Evolutionary conservation across 345 rosid genomes (phyloP).

Genomic region (Hypericum androsaemum): DNA sequence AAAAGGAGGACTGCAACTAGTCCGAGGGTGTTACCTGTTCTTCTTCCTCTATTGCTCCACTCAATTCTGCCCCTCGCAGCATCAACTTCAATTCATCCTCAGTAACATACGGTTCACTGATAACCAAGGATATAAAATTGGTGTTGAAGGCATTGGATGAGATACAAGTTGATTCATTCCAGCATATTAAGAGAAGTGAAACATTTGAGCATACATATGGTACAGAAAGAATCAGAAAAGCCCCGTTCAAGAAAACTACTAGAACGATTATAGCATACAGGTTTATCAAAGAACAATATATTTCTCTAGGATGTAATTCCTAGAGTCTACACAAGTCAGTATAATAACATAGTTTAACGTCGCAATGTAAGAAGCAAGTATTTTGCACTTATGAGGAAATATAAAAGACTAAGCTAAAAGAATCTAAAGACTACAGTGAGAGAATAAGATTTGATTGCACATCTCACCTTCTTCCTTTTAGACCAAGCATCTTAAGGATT

Average conservation of each 20-base stretch:
- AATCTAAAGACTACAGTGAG: background rate
- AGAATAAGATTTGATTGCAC: background rate
- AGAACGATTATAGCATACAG: too few species aligned
- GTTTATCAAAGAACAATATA: too few species aligned
- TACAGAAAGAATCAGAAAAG: constrained; percentile 1
- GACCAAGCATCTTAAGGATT: constrained; percentile 86
- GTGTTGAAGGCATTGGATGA: too few species aligned
- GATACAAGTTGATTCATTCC: too few species aligned
- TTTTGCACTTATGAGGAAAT: too few species aligned
- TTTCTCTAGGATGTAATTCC: too few species aligned
- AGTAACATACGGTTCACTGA: constrained; percentile 89
- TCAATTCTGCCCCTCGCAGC: constrained; percentile 91
- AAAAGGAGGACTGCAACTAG: background rate
- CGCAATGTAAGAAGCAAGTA: too few species aligned
- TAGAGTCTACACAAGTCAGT: too few species aligned
- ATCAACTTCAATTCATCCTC: constrained; percentile 93
- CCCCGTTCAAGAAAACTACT: background rate
- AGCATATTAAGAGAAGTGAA: too few species aligned
- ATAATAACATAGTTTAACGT: too few species aligned
- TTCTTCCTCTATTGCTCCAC: constrained; percentile 99
- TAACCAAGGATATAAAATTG: background rate
- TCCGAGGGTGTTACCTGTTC: constrained; percentile 54
- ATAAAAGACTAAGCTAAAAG: background rate
- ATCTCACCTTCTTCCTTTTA: constrained; percentile 82
- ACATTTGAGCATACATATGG: too few species aligned